Percentiles rank a stretch among this genome's conserved stretches.
phyloP scores from a whole-genome alignment of 805 yeast species.

The Candida pini region DNA sequence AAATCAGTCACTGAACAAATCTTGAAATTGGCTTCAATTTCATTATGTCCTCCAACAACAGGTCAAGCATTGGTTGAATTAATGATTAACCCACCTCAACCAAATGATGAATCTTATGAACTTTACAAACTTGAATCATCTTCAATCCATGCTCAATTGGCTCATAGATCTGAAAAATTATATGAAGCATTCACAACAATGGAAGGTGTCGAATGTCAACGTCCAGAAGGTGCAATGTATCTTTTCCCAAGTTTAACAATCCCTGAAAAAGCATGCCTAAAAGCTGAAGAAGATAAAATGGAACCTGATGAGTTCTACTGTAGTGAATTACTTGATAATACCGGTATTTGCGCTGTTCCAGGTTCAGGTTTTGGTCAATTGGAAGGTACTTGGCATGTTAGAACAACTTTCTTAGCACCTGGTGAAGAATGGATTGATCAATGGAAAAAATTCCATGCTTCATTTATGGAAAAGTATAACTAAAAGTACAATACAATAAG shows the following conservation, averaged over 20 bases:
- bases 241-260: slow-evolving; percentile 76
- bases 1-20: slow-evolving; percentile 64
- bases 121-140: slow-evolving; percentile 57
- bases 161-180: slow-evolving; percentile 56
- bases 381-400: slow-evolving; percentile 81
- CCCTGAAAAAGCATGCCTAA: slow-evolving; percentile 54
- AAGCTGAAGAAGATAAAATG: slow-evolving; percentile 51
- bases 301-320: slow-evolving; percentile 88
- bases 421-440: slow-evolving; percentile 81
- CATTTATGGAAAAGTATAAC: slow-evolving; percentile 59
- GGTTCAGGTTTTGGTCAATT: slow-evolving; percentile 97
- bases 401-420: slow-evolving; percentile 96
- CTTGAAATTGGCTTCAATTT: slow-evolving; percentile 82
- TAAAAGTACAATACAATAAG: slow-evolving; percentile 2
- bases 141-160: slow-evolving; percentile 56
- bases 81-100: slow-evolving; percentile 86
- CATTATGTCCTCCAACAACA: slow-evolving; percentile 88
- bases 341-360: slow-evolving; percentile 97
- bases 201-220: slow-evolving; percentile 81
- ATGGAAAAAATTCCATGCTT: slow-evolving; percentile 75
- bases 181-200: slow-evolving; percentile 66
- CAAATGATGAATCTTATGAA: slow-evolving; percentile 71
- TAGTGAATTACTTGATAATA: slow-evolving; percentile 68
- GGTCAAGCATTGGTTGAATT: slow-evolving; percentile 93
- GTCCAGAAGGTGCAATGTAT: slow-evolving; percentile 98